Conservation (phyloP, 257 asterid species). For the Oldenlandia corymbosa region DNA sequence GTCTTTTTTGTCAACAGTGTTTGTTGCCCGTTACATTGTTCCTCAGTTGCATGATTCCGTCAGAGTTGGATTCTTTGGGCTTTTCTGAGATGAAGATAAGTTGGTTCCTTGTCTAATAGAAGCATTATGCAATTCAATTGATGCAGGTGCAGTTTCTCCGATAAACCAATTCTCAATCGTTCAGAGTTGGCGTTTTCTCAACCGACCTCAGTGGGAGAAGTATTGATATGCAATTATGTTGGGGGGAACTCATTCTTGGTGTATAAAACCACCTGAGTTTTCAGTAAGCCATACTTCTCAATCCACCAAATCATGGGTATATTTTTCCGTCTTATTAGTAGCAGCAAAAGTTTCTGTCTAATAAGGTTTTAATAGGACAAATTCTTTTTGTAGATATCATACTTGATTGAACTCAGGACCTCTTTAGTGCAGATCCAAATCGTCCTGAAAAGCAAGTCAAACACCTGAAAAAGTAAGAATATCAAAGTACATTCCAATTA, state of each 20-base stretch:
- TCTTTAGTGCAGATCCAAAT: no score
- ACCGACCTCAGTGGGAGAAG: conserved; percentile 64
- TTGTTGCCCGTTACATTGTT: no score
- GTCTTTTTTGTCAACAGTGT: no score
- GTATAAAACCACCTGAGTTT: conserved; percentile 39
- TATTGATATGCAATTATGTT: conserved; percentile 56
- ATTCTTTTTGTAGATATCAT: no score
- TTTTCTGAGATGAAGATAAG: no score
- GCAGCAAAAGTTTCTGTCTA: no score
- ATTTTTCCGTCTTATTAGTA: background rate
- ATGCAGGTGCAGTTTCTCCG: conserved; percentile 60
- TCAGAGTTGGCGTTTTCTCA: conserved; percentile 62
- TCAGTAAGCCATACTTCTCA: conserved; percentile 11
- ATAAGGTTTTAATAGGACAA: no score
- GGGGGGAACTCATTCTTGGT: conserved; percentile 47
- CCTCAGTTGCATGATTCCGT: no score
- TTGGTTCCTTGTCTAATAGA: background rate
- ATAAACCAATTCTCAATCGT: conserved; percentile 30
- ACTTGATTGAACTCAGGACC: no score
- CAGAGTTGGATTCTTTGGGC: no score
- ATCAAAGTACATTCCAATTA: background rate
- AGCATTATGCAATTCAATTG: background rate
- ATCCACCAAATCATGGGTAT: background rate
- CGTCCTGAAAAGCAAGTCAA: no score
- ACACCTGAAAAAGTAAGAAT: no score